Base-by-base conservation (phyloP, 1,284 basidiomycete genomes). In the Boletus sp. region DNA sequence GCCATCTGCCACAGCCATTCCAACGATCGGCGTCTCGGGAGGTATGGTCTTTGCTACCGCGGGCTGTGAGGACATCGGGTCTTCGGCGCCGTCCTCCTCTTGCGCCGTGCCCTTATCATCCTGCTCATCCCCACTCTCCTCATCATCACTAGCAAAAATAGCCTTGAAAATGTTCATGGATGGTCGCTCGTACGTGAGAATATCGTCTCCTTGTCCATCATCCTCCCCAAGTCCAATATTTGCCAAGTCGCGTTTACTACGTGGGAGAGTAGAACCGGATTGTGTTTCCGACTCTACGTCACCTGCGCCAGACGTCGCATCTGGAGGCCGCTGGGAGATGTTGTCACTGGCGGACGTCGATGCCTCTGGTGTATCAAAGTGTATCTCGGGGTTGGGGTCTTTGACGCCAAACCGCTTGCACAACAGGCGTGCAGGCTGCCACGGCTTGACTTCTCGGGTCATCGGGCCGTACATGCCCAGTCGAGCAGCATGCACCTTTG, bases 351-450 rank as follows among this genome's bases (percentile, higher is more conserved):
- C 62, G 16, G 73, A 64, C 35, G 63, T 53, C 13, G 76, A 67
- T 11, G 69, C 58, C 53, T 63, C 63, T 14, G 66, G 59, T 6
- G 62, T 52, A 17, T 71, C 69, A 27, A 59, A 55, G 23, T 76
- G 73, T 13, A 68, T 35, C 21, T 76, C 69, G 0, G 85, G 85
- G 65, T 89, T 85, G 4, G 89, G 96, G 72, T 96, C 93, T 66
- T 90, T 90, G 40, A 98, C 91, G 1, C 93, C 91, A 74, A 98
- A 97, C n/a, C 97, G 86, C 75, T 96, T 97, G 77, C 95, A 98
- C 21, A 99, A 79, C 57, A 98, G 77, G 62, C 83, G 83, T 25
- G 85, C 86, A 0, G 97, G 97, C 67, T 87, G 86, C 89, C 94
- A 98, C 0, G 83, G 73, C 62, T 79, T 83, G 31, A 83, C 79